phyloP scores from a whole-genome alignment of 768 basidiomycete genomes.

The Kwoniella sp. region DNA sequence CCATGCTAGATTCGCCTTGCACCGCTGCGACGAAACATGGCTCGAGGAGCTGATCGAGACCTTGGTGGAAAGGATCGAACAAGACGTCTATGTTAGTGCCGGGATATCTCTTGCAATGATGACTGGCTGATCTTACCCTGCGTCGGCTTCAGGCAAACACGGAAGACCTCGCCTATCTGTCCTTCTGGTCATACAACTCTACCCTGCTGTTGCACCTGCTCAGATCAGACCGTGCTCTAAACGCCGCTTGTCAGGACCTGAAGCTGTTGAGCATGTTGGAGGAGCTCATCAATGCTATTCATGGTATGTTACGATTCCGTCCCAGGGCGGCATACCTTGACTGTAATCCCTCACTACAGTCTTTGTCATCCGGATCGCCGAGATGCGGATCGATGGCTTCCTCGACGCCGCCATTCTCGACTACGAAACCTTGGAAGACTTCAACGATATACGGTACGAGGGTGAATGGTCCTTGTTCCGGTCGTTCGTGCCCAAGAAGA shows the following conservation, averaged over 20 bases:
- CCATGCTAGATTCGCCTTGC: slow-evolving; percentile 80
- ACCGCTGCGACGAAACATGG: slow-evolving; percentile 68
- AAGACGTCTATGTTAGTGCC: slow-evolving; percentile 76
- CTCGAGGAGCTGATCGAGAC: slow-evolving; percentile 87
- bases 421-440: slow-evolving; percentile 66
- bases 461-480: slow-evolving; percentile 72
- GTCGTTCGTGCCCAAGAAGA: slow-evolving; percentile 49
- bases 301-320: slow-evolving; percentile 57
- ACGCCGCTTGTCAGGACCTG: slow-evolving; percentile 72
- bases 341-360: slow-evolving; percentile 61
- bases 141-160: slow-evolving; percentile 62
- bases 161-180: slow-evolving; percentile 77
- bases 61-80: slow-evolving; percentile 87
- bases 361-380: slow-evolving; percentile 88
- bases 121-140: not conserved
- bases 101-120: not conserved
- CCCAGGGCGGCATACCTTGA: too few relatives aligned
- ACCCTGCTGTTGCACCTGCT: slow-evolving; percentile 87
- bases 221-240: slow-evolving; percentile 50
- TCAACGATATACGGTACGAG: slow-evolving; percentile 83
- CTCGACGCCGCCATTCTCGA: slow-evolving; percentile 80
- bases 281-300: slow-evolving; percentile 90
- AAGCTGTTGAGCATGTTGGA: slow-evolving; percentile 81
- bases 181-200: slow-evolving; percentile 93
- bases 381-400: slow-evolving; percentile 78